Base-by-base conservation (phyloP, 2,329 filamentous ascomycete species). In the Paradendryphiella salina region DNA sequence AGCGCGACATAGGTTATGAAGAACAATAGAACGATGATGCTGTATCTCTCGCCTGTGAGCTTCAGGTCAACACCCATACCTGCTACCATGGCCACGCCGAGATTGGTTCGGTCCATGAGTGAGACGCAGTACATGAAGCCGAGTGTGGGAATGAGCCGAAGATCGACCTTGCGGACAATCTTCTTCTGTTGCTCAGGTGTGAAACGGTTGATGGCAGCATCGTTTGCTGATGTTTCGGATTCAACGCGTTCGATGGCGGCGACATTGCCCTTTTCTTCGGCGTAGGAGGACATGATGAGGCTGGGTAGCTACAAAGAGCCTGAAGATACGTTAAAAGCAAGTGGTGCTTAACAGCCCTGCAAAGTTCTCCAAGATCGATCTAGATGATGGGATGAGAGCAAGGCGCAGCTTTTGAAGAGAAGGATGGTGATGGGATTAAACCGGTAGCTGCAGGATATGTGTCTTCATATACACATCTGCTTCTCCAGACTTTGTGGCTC, bases 101-200 rank as follows among this genome's bases (percentile, higher is more conserved):
- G 60, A 46, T 76, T 76, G 48, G 68, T 69, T 29, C 73, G 64
- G 39, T 76, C 74, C 55, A 76, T 69, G 20, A 73, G 55, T 0
- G 71, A 66, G 18, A 75, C 68, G 7, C 69, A 72, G 54, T 75
- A 75, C 57, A 76, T 69, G 37, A 69, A 59, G 3, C 71, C 72
- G 1, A 76, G 63, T 8, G 73, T 73, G 4, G 74, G 73, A 10
- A 77, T 69, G 1, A 76, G 66, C 17, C 74, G 68, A 36, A 67
- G 50, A 54, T 76, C 75, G 14, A 73, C 53, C 45, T 60, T 64
- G 49, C 58, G 61, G 15, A 64, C 48, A 39, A 64, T 63, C 48
- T 54, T 61, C 51, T 52, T 64, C 45, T 63, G 61, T 50, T 64
- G 43, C 42, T 61, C 58, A 10, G 58, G 60, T 15, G 61, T 64